Base-by-base conservation (phyloP, 306 rosid species). In the Astragalus glycyphyllos region DNA sequence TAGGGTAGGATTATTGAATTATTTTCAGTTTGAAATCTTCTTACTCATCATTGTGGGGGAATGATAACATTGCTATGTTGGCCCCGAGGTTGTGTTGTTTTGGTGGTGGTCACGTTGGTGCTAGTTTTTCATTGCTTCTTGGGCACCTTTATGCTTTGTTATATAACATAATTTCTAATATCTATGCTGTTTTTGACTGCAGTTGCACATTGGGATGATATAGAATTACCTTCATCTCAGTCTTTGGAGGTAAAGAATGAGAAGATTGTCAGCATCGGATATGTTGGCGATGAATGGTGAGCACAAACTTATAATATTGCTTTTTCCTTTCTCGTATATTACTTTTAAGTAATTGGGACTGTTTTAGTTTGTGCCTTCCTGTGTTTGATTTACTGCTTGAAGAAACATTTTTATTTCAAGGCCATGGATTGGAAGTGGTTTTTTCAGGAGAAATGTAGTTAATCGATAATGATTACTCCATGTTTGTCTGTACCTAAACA, bases 191-290 rank as follows among this genome's bases (percentile, higher is more conserved):
- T 71, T 10, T 73, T 55, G 46, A 65, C 40, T 48, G 78, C 96
- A 90, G 99, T 94, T 74, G 78, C 90, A 13, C 75, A 81, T 59
- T 94, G 99, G 99, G 96, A 94, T 83, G 96, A 72, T 50, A 62
- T 79, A 35, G 89, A 83, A 26, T 61, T 84, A 61, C 86, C 90
- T 60, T 69, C 80, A 37, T 73, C 83, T 70, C 65, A 44, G 69
- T 57, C 69, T 10, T 40, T 80, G 59, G 83, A 70, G 57, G 68
- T 91, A 44, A 65, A 64, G 69, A 76, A 20, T n/a, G 67, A 44
- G 47, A 68, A 78, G 58, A 45, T 32, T 45, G 34, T 40, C 58
- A 71, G 58, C 73, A 94, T 90, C 9, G 98, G 98, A 75, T 87
- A 89, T 60, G 78, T 83, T 3, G 91, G 86, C 41, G 96, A 94